Conservation (phyloP, 108 stramenopile species). For the Pseudonitzschia pungens region DNA sequence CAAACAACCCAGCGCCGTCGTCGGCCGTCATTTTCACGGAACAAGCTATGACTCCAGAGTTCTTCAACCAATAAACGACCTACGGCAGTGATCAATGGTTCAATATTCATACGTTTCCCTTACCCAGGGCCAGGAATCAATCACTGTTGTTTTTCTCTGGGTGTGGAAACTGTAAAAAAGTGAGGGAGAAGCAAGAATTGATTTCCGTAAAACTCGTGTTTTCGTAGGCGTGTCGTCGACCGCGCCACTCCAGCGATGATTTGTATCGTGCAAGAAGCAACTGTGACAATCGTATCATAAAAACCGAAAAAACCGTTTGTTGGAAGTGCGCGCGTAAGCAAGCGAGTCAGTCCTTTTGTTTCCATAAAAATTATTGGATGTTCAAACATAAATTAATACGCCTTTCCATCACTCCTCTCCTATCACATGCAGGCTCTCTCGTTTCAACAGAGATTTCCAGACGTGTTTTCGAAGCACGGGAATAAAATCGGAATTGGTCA, state of each 20-base stretch:
- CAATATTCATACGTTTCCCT: not conserved
- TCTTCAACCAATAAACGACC: not conserved
- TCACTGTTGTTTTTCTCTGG: too few species aligned
- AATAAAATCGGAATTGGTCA: too few species aligned
- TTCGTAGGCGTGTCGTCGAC: too few species aligned
- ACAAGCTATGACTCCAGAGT: not conserved
- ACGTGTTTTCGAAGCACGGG: too few species aligned
- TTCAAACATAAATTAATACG: not conserved
- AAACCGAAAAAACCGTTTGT: conserved; percentile 1
- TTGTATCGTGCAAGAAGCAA: too few species aligned
- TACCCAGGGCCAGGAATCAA: too few species aligned
- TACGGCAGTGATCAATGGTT: not conserved
- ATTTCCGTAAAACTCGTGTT: too few species aligned
- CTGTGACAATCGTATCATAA: not conserved
- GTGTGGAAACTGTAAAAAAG: too few species aligned
- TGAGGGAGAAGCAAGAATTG: too few species aligned
- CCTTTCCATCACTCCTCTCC: not conserved
- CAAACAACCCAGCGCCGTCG: not conserved
- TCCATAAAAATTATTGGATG: not conserved
- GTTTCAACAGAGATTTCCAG: too few species aligned
- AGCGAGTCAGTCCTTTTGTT: not conserved
- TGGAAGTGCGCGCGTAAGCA: not conserved
- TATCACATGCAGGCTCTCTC: too few species aligned
- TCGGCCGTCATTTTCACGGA: not conserved
- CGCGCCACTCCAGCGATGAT: not conserved